These are phyloP conservation scores for Ustilago lituana DNA, from an alignment of 1,284 basidiomycete species.

Conservation along the genomic window DNA sequence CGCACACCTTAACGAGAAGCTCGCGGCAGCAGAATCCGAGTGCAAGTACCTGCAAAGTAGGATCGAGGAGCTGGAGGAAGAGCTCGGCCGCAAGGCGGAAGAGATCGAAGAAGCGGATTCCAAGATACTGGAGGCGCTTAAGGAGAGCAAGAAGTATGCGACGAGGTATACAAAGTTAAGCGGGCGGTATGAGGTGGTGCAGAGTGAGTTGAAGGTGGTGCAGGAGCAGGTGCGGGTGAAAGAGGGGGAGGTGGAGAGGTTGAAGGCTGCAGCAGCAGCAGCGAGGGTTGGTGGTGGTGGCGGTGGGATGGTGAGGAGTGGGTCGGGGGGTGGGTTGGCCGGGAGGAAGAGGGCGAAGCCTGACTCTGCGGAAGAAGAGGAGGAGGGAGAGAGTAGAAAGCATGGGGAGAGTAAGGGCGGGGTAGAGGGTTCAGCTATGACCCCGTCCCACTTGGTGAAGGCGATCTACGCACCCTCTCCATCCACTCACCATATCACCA, in stretches of 20 bases:
- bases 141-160: constrained; percentile 53
- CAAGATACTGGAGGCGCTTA: constrained; percentile 54
- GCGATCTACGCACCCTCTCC: constrained; percentile 25
- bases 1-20: not conserved
- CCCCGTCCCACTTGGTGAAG: too few species aligned
- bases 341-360: constrained; percentile 33
- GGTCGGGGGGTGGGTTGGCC: not conserved
- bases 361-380: constrained; percentile 4
- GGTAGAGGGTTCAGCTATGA: too few species aligned
- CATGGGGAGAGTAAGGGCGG: too few species aligned
- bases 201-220: constrained; percentile 5
- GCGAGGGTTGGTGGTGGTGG: not conserved
- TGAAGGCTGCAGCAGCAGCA: not conserved
- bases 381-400: too few species aligned
- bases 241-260: constrained; percentile 3
- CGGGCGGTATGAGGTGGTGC: constrained; percentile 24
- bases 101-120: constrained; percentile 60
- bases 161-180: constrained; percentile 29
- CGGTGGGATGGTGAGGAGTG: not conserved
- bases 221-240: not conserved
- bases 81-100: constrained; percentile 51
- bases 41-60: constrained; percentile 19
- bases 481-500: too few species aligned
- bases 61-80: constrained; percentile 49
- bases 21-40: constrained; percentile 3